Percentiles rank a stretch among this genome's conserved stretches.
phyloP scores from a whole-genome alignment of 163 green algal genomes.

The Scenedesmus sp. region DNA sequence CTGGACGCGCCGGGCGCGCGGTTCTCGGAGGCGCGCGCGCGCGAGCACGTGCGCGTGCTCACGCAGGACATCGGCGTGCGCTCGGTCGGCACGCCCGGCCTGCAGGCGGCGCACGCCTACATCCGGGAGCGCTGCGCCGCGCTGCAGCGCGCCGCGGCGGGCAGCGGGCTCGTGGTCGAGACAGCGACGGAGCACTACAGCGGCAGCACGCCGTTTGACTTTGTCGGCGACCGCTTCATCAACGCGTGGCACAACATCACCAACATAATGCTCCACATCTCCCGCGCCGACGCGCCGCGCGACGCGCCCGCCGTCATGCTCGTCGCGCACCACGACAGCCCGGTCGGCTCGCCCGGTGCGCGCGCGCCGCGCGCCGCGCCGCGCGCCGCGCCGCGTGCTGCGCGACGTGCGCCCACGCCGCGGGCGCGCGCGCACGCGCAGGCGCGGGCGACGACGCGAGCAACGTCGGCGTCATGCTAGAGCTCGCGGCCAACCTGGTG shows the following conservation, averaged over 20 bases:
- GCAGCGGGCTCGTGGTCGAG: not conserved
- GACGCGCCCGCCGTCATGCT: slow-evolving; percentile 34
- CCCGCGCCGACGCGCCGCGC: slow-evolving; percentile 37
- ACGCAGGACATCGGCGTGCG: slow-evolving; percentile 32
- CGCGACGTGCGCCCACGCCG: not conserved
- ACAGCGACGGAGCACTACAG: slow-evolving; percentile 21
- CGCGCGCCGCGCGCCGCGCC: too few species aligned
- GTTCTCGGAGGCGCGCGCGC: slow-evolving; percentile 23
- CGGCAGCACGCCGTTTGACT: slow-evolving; percentile 19
- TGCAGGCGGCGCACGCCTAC: slow-evolving; percentile 40
- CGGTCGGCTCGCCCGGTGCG: slow-evolving; percentile 40
- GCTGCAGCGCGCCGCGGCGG: not conserved
- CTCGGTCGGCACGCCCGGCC: slow-evolving; percentile 25
- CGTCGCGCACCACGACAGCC: slow-evolving; percentile 47
- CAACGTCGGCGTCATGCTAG: slow-evolving; percentile 46
- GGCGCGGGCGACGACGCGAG: slow-evolving; percentile 45
- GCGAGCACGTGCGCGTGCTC: slow-evolving; percentile 21
- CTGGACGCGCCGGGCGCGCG: not conserved
- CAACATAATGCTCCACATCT: slow-evolving; percentile 76
- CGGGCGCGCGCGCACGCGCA: not conserved
- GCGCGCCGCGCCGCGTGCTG: too few species aligned
- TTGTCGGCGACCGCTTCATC: slow-evolving; percentile 38
- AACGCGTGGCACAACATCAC: slow-evolving; percentile 76
- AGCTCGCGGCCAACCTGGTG: slow-evolving; percentile 39
- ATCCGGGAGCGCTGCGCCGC: slow-evolving; percentile 21